phyloP scores from a whole-genome alignment of 352 stramenopile species.

The Phytopythium mirpurense region DNA sequence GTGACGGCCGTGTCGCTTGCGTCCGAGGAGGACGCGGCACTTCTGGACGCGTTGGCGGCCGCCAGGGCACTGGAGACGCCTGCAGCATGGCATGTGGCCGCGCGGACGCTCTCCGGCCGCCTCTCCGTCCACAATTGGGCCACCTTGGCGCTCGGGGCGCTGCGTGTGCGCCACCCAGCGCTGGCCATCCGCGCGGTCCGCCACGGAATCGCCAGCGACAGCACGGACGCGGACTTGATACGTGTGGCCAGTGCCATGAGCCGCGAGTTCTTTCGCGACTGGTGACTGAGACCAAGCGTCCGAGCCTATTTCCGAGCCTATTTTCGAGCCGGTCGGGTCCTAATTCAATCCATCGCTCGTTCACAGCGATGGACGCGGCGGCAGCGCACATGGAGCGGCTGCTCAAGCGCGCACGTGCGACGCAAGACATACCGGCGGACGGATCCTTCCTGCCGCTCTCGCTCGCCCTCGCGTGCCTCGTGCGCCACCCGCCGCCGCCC shows the following conservation, averaged over 20 bases:
- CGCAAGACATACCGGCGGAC: conserved; percentile 31
- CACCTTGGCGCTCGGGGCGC: conserved; percentile 18
- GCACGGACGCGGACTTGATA: neutral
- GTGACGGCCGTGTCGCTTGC: conserved; percentile 1
- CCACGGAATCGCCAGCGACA: conserved; percentile 9
- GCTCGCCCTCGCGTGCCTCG: conserved; percentile 37
- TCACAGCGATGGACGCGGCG: conserved; percentile 32
- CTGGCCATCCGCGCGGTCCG: conserved; percentile 29
- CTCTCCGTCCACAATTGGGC: conserved; percentile 26
- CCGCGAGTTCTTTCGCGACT: conserved; percentile 7
- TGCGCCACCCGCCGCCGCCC: conserved; percentile 35
- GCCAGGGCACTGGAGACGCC: conserved; percentile 12
- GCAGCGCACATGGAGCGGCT: conserved; percentile 42
- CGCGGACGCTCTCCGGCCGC: conserved; percentile 19
- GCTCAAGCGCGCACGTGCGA: conserved; percentile 41
- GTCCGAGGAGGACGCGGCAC: conserved; percentile 6
- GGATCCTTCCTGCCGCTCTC: conserved; percentile 47
- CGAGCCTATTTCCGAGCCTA: neutral
- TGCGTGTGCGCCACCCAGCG: conserved; percentile 24
- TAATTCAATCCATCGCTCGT: no score
- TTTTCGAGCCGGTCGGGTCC: no score
- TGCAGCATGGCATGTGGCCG: conserved; percentile 34
- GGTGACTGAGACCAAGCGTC: neutral
- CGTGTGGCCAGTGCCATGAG: neutral
- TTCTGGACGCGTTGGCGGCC: conserved; percentile 20